phyloP scores from a whole-genome alignment of 345 rosid species.

The Euphorbia pulcherrima region DNA sequence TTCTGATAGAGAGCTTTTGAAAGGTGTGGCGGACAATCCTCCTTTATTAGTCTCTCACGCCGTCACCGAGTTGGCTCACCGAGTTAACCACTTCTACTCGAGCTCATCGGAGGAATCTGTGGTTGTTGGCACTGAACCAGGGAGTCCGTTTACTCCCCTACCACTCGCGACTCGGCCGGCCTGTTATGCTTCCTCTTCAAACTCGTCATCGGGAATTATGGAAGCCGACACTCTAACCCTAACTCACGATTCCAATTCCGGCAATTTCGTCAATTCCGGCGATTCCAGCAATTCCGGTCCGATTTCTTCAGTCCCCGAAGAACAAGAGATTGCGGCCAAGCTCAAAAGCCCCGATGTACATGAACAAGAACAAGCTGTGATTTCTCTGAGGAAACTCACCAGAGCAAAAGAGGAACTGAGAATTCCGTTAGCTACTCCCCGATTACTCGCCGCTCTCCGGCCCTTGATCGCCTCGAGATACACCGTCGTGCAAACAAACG shows the following conservation, averaged over 20 bases:
- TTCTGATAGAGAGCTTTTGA: constrained; percentile 64
- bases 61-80: constrained; percentile 45
- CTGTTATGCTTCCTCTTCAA: constrained; percentile 36
- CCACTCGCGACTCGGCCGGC: constrained; percentile 73
- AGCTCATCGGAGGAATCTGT: constrained; percentile 34
- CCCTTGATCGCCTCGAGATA: constrained; percentile 19
- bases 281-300: background rate
- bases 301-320: constrained; percentile 12
- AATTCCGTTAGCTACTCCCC: constrained; percentile 12
- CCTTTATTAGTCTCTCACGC: constrained; percentile 26
- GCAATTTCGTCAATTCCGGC: constrained; percentile 13
- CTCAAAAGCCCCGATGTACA: constrained; percentile 24
- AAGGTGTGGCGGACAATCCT: constrained; percentile 43
- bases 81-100: constrained; percentile 24
- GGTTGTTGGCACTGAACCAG: constrained; percentile 9
- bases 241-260: constrained; percentile 16
- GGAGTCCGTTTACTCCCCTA: constrained; percentile 59
- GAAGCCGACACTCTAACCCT: constrained; percentile 20
- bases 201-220: constrained; percentile 16
- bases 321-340: constrained; percentile 21
- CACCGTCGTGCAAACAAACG: constrained; percentile 20
- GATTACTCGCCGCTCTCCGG: constrained; percentile 18
- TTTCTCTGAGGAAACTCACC: constrained; percentile 20
- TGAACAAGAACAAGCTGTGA: constrained; percentile 26
- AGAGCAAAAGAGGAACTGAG: constrained; percentile 24